Evolutionary conservation across 1,284 basidiomycete species (phyloP).

Genomic region (Xanthoconium separans): DNA sequence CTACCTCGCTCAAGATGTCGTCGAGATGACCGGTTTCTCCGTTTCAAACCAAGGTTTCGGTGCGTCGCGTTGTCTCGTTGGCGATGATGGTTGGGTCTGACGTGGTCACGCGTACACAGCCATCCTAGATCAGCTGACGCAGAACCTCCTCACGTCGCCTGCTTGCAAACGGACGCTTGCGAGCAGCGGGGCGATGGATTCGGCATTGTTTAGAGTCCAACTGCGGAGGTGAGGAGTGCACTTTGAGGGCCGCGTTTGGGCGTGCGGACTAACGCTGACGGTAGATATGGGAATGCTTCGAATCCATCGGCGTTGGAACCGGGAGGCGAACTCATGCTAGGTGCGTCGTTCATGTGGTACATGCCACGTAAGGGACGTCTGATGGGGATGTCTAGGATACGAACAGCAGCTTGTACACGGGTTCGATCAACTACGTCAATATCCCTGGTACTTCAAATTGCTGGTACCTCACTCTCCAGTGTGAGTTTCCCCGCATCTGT

Average conservation of each 20-base stretch:
- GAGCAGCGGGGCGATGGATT: slow-evolving; percentile 34
- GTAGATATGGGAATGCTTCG: slow-evolving; percentile 29
- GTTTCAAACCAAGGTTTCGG: slow-evolving; percentile 43
- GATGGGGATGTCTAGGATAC: slow-evolving; percentile 33
- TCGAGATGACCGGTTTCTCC: slow-evolving; percentile 45
- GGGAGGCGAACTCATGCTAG: slow-evolving; percentile 29
- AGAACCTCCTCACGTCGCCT: slow-evolving; percentile 15
- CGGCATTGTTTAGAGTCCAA: slow-evolving; percentile 38
- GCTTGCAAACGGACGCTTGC: slow-evolving; percentile 42
- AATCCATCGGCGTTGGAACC: slow-evolving; percentile 25
- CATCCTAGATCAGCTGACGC: slow-evolving; percentile 19
- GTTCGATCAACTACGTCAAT: slow-evolving; percentile 37
- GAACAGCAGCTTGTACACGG: slow-evolving; percentile 40
- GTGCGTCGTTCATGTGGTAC: slow-evolving; percentile 12
- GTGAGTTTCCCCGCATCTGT: slow-evolving; percentile 16
- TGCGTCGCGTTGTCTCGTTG: slow-evolving; percentile 14
- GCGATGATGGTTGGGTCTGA: slow-evolving; percentile 1
- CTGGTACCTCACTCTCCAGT: slow-evolving; percentile 29
- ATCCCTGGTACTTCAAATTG: slow-evolving; percentile 28
- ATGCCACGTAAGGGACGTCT: slow-evolving; percentile 8
- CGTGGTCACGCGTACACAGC: slow-evolving; percentile 8
- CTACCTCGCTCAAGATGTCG: slow-evolving; percentile 37
- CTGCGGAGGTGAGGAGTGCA: slow-evolving; percentile 31
- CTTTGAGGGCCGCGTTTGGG: neutral
- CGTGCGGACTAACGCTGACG: neutral